Evolutionary conservation across 495 filamentous ascomycete species (phyloP), one percentile per base, ranked within the genome.

Genomic region (Cercophora samala): DNA sequence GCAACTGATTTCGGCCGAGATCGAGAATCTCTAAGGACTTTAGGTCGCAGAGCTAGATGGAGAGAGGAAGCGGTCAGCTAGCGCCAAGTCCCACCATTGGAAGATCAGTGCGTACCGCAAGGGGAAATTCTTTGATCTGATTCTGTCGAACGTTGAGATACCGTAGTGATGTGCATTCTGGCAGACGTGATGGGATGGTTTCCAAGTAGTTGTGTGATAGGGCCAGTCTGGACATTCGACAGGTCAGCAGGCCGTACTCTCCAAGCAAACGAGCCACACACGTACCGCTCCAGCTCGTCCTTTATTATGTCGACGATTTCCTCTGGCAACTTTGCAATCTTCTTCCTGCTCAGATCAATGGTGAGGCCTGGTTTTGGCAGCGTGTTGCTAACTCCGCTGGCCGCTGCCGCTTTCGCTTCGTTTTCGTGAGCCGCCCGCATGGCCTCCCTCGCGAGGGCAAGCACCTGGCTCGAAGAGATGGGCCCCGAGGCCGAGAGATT

Each of bases 71-170:
- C 24, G 29, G 63, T 69, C 62, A 70, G 69, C 66, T 19, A 62
- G 60, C 58, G 58, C 24, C 64, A 63, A 63, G 55, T 64, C 13
- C 62, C 32, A 13, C 63, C 6, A 24, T 46, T 46, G 66, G 58
- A 69, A 54, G 4, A 25, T 24, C 15, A 58, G 23, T 53, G 22
- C 90, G 78, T 83, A 97, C 93, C 73, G 88, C 88, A 69, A 88
- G 82, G 6, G 94, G 94, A 74, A 99, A 95, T 74, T 97, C 91
- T 68, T 86, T 88, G 64, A 97, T 91, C 64, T 86, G 83, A 74
- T 99, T 99, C 58, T 88, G 88, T 68, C 94, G 84, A 62, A 97
- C 89, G 72, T 99, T 99, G n/a, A 99, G 87, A 74, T 99, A 99
- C 53, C 91, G 91, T 58, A 99, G 84, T 64, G 91, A 90, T 37